Evolutionary conservation across 371 early-diverging fungal genomes (phyloP), one percentile per base, ranked within the genome.

Genomic region (Apophysomyces trapeziformis): DNA sequence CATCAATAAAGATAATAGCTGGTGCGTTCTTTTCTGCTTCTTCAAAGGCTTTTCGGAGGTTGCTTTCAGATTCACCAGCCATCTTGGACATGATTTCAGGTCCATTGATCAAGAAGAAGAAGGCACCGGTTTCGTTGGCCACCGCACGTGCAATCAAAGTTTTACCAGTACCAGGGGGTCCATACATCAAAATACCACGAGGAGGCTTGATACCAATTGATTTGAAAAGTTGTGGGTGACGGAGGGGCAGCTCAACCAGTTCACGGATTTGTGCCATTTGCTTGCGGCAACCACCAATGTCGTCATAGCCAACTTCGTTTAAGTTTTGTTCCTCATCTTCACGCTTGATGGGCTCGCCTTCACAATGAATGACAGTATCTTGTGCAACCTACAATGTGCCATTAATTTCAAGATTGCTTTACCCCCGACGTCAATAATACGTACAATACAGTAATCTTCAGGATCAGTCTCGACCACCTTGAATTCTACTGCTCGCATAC

Each of bases 211-310:
- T 96, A 84, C 99, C 99, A 71, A 99, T 96, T 47, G 92, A 93
- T 84, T 97, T 95, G 92, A 97, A 99, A 32, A 93, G 80, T 79
- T 96, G 96, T 56, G 99, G 99, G 77, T 99, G 99, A 67, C 99
- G 93, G 43, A 99, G 90, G 38, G 99, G 99, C 50, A 99, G 89
- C 76, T 99, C 99, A 38, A 99, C 97, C 72, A 98, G 85, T 83
- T 99, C 99, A 76, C 99, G 95, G 67, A 99, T 99, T 85, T 99
- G 99, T 11, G 99, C 99, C 90, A 99, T 93, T 80, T 99, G 99
- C 79, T 95, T 97, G 73, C 99, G 93, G 78, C 94, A 94, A 65
- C 99, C 99, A 78, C 99, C 99, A 84, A 99, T 94, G 79, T 99
- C 99, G 76, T 99, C 99, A 79, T 99, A 99, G 60, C 99, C 99